These are phyloP conservation scores for Ustilago trichophora DNA, from an alignment of 1,284 basidiomycete genomes.

Conservation along the genomic window DNA sequence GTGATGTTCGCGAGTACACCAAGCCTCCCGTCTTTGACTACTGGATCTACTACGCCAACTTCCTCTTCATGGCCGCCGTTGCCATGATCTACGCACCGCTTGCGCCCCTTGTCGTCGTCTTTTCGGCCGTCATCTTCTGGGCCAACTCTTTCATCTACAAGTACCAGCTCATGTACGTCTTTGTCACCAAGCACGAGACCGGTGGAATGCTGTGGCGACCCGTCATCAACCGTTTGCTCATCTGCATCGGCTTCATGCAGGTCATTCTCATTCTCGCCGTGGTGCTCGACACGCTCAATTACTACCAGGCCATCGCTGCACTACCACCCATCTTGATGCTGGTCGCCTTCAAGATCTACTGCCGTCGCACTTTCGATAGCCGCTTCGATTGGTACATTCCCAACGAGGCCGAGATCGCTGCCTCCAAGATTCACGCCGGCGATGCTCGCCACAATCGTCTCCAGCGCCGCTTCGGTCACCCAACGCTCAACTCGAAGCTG, in stretches of 20 bases:
- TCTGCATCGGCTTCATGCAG: slow-evolving; percentile 65
- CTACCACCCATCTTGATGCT: slow-evolving; percentile 60
- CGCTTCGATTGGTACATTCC: slow-evolving; percentile 64
- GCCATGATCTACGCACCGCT: slow-evolving; percentile 62
- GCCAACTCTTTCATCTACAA: slow-evolving; percentile 61
- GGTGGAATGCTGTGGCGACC: slow-evolving; percentile 65
- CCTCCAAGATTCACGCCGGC: slow-evolving; percentile 48
- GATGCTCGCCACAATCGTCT: slow-evolving; percentile 59
- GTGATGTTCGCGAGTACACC: slow-evolving; percentile 95
- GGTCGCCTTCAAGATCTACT: slow-evolving; percentile 61
- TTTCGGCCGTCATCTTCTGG: slow-evolving; percentile 57
- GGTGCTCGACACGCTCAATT: slow-evolving; percentile 46
- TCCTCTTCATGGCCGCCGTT: slow-evolving; percentile 62
- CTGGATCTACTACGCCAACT: slow-evolving; percentile 77
- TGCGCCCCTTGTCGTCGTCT: slow-evolving; percentile 59
- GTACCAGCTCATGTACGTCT: slow-evolving; percentile 67
- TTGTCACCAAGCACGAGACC: slow-evolving; percentile 64
- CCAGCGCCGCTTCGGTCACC: slow-evolving; percentile 65
- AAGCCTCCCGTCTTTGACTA: slow-evolving; percentile 95
- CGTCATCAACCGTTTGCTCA: slow-evolving; percentile 61
- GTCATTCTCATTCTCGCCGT: slow-evolving; percentile 59
- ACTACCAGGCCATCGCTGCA: slow-evolving; percentile 55
- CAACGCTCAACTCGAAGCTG: slow-evolving; percentile 58
- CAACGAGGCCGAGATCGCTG: slow-evolving; percentile 53
- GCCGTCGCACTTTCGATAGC: slow-evolving; percentile 53